phyloP scores from a whole-genome alignment of 2,329 filamentous ascomycete species.

The Fusarium denticulatum region DNA sequence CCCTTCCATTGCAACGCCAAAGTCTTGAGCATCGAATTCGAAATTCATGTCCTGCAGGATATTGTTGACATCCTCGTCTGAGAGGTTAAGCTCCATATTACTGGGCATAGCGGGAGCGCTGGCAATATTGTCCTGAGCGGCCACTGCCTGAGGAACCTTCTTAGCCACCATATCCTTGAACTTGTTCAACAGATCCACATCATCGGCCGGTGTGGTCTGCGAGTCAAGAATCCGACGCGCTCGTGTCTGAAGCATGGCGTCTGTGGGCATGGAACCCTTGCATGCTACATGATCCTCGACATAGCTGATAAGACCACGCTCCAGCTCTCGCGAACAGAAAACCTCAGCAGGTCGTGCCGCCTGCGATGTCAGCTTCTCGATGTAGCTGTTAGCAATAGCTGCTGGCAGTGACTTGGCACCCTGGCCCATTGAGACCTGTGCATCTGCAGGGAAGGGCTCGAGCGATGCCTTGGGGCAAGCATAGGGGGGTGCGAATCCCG shows the following conservation, averaged over 20 bases:
- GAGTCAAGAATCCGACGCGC: slow-evolving; percentile 60
- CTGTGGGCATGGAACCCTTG: slow-evolving; percentile 56
- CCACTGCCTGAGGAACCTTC: slow-evolving; percentile 38
- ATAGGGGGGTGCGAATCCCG: slow-evolving; percentile 66
- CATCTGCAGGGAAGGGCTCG: slow-evolving; percentile 48
- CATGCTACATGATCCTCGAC: slow-evolving; percentile 54
- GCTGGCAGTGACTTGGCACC: slow-evolving; percentile 55
- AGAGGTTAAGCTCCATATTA: slow-evolving; percentile 50
- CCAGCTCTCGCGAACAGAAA: slow-evolving; percentile 69
- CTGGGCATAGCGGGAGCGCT: slow-evolving; percentile 35
- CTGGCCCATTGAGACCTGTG: slow-evolving; percentile 48
- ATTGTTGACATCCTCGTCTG: slow-evolving; percentile 52
- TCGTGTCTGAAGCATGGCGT: slow-evolving; percentile 57
- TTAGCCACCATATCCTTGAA: slow-evolving; percentile 60
- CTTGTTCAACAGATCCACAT: slow-evolving; percentile 60
- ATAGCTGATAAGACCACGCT: slow-evolving; percentile 62
- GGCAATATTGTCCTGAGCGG: slow-evolving; percentile 4
- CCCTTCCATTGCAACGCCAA: slow-evolving; percentile 42
- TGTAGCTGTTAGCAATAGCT: slow-evolving; percentile 59
- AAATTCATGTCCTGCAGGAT: slow-evolving; percentile 58
- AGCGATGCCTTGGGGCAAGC: slow-evolving; percentile 55
- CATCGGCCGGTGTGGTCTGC: slow-evolving; percentile 63
- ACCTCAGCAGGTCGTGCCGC: slow-evolving; percentile 60
- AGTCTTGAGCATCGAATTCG: slow-evolving; percentile 49
- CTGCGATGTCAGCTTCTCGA: slow-evolving; percentile 56